A percentile compares a stretch with the other conserved stretches of the same genome.
These are phyloP conservation scores for Leucosporidium scottii DNA, from an alignment of 768 basidiomycete species.

Conservation along the genomic window DNA sequence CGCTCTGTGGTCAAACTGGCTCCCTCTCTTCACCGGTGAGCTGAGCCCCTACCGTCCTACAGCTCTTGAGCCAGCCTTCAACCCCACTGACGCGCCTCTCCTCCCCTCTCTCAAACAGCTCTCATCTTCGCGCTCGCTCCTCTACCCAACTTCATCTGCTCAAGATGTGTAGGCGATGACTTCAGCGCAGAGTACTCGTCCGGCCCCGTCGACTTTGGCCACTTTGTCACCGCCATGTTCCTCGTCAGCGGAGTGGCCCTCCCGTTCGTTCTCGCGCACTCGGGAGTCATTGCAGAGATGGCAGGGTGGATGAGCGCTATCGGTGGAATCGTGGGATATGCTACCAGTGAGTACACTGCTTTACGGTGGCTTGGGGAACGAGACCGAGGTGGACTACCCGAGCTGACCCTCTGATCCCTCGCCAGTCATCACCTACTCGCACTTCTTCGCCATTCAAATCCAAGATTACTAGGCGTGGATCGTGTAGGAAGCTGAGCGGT, in stretches of 20 bases:
- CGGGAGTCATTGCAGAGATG: conserved; percentile 70
- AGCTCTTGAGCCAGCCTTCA: background rate
- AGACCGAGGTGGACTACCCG: background rate
- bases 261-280: conserved; percentile 85
- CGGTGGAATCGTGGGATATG: conserved; percentile 59
- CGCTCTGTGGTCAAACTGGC: conserved; percentile 92
- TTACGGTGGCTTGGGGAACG: too few relatives aligned
- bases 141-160: conserved; percentile 85
- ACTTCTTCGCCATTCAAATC: conserved; percentile 31
- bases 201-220: conserved; percentile 69
- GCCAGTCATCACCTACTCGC: conserved; percentile 33
- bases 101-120: conserved; percentile 51
- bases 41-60: conserved; percentile 27
- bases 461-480: conserved; percentile 8
- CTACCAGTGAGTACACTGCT: conserved; percentile 27
- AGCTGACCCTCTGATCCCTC: background rate
- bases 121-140: conserved; percentile 92
- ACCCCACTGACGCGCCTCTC: background rate
- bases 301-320: conserved; percentile 92
- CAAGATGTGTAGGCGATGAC: conserved; percentile 87
- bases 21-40: conserved; percentile 90
- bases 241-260: conserved; percentile 91
- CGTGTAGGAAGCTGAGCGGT: too few relatives aligned
- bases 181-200: conserved; percentile 62
- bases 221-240: conserved; percentile 82